phyloP scores from a whole-genome alignment of 257 asterid species.

The Gardenia jasminoides region DNA sequence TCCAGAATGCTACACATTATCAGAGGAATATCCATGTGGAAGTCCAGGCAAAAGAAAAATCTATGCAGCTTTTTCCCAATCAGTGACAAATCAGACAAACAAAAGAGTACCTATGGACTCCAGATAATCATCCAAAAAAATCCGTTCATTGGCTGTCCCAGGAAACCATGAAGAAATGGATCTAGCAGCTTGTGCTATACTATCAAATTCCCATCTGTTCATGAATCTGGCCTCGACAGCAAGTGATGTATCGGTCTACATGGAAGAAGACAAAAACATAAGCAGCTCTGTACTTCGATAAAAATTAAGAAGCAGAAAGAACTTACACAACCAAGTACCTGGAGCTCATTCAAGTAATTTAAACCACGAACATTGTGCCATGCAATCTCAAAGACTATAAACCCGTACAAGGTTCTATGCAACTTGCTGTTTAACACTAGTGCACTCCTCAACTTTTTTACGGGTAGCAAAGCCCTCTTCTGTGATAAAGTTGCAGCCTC shows the following conservation, averaged over 20 bases:
- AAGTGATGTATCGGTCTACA: slow-evolving; percentile 90
- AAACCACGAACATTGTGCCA: slow-evolving; percentile 92
- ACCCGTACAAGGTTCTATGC: slow-evolving; percentile 88
- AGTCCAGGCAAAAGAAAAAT: neutral
- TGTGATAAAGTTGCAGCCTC: slow-evolving; percentile 69
- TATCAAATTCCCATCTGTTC: slow-evolving; percentile 98
- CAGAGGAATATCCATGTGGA: neutral
- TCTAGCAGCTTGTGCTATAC: slow-evolving; percentile 68
- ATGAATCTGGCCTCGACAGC: slow-evolving; percentile 81
- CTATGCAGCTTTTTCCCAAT: neutral
- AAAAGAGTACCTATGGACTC: slow-evolving; percentile 54
- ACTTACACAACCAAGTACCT: slow-evolving; percentile 46
- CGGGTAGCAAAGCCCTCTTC: slow-evolving; percentile 88
- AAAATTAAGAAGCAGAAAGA: slow-evolving; percentile 5
- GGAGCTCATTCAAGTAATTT: slow-evolving; percentile 89
- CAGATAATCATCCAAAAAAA: slow-evolving; percentile 61
- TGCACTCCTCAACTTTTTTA: slow-evolving; percentile 73
- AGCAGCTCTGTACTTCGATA: neutral
- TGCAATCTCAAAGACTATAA: slow-evolving; percentile 85
- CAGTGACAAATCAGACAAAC: neutral
- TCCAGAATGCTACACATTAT: neutral
- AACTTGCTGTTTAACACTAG: slow-evolving; percentile 72
- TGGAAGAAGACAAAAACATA: neutral
- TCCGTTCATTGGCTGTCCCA: slow-evolving; percentile 62
- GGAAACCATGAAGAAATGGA: slow-evolving; percentile 75